phyloP scores from a whole-genome alignment of 2,329 filamentous ascomycete species.

The Fusarium multiceps region DNA sequence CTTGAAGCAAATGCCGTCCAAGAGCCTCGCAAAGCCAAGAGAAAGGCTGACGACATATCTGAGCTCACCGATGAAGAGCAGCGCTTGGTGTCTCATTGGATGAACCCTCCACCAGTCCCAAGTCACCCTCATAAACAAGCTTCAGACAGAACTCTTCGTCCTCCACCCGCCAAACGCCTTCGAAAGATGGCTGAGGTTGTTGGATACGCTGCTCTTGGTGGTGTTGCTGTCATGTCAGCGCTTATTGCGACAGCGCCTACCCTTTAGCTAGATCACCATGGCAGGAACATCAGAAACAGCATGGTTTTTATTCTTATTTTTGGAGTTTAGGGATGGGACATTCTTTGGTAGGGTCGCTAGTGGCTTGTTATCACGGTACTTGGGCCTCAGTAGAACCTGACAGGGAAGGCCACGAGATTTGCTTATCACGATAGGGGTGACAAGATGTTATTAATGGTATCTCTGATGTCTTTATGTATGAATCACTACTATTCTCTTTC shows the following conservation, averaged over 20 bases:
- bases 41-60: slow-evolving; percentile 48
- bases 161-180: slow-evolving; percentile 48
- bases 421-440: neutral
- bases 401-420: neutral
- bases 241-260: slow-evolving; percentile 54
- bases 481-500: slow-evolving; percentile 6
- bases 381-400: neutral
- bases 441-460: neutral
- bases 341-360: neutral
- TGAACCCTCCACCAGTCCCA: neutral
- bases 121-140: neutral
- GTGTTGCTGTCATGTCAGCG: slow-evolving; percentile 54
- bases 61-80: slow-evolving; percentile 30
- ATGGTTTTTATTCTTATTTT: slow-evolving; percentile 7
- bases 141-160: neutral
- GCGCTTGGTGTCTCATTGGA: neutral
- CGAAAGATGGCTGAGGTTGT: slow-evolving; percentile 52
- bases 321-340: slow-evolving; percentile 33
- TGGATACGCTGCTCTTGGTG: slow-evolving; percentile 53
- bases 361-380: neutral
- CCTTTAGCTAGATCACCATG: slow-evolving; percentile 21
- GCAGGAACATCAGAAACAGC: neutral
- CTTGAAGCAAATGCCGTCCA: neutral
- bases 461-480: slow-evolving; percentile 2
- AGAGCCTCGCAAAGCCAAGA: slow-evolving; percentile 32